phyloP scores from a whole-genome alignment of 2,329 filamentous ascomycete genomes.

The Verticillium klebahnii region DNA sequence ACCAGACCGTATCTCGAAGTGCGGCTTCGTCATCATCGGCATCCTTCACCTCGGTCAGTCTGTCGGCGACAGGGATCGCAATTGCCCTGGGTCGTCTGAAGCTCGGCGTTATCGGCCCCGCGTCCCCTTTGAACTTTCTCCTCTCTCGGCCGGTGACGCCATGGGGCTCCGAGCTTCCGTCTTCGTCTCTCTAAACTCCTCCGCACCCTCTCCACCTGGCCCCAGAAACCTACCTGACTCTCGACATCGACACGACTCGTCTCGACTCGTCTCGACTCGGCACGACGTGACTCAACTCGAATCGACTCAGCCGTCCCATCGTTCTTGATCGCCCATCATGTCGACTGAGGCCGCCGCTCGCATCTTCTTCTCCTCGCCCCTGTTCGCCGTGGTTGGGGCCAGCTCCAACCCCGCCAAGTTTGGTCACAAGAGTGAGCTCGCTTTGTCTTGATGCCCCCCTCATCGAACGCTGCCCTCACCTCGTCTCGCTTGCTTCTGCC shows the following conservation, averaged over 20 bases:
- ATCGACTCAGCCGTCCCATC: not conserved
- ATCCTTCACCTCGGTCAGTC: not conserved
- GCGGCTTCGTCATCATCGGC: not conserved
- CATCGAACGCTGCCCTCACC: not conserved
- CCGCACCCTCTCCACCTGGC: not conserved
- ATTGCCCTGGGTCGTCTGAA: not conserved
- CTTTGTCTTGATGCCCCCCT: constrained; percentile 2
- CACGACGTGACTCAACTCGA: not conserved
- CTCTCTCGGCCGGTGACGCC: constrained; percentile 5
- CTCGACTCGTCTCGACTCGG: too few species aligned
- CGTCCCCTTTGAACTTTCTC: not conserved
- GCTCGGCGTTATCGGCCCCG: constrained; percentile 10
- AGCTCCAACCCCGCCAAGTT: constrained; percentile 81
- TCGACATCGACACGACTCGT: too few species aligned
- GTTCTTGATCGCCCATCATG: constrained; percentile 32
- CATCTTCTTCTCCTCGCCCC: constrained; percentile 73
- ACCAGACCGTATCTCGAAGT: not conserved
- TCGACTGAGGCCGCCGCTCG: constrained; percentile 67
- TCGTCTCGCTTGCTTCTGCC: not conserved
- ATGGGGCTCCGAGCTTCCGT: not conserved
- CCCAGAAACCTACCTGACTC: not conserved
- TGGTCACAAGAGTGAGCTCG: constrained; percentile 71
- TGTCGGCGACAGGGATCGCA: not conserved
- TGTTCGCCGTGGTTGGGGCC: constrained; percentile 86
- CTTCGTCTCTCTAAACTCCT: not conserved